Base-by-base conservation (phyloP, 1,139 yeast species). In the Pichia sp. region DNA sequence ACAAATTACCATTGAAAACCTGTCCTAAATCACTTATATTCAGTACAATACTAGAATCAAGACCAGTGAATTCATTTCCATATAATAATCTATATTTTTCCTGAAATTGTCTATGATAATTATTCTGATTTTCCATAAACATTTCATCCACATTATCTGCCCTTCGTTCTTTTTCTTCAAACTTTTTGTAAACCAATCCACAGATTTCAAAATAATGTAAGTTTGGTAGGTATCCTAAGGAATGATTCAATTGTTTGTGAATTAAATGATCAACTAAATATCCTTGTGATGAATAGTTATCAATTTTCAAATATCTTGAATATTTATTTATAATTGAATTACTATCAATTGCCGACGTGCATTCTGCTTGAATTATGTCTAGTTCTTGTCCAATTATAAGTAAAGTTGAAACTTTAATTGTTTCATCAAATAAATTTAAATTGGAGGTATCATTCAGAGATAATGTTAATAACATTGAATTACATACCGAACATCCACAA, bases 371-470 rank as follows among this genome's bases (percentile, higher is more conserved):
- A 4, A 51, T 38, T 8, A 45, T 29, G 40, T 58, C 63, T 16
- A 61, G 40, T 41, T 61, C 64, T 28, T 52, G 54, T 1, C 64
- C 64, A 27, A 59, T 54, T 11, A 58, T 55, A 49, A 59, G 50
- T 39, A 60, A 44, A 1, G 61, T 56, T 20, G 61, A 58, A 4
- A 61, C 55, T 38, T 57, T 54, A n/a, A 59, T 48, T 4, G 62
- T 54, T 38, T 59, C 60, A 25, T 48, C 46, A n/a, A 48, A 44
- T 25, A 52, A 42, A 22, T n/a, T n/a, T n/a, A 45, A 39, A 16
- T 36, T 36, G 11, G 47, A 29, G 5, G 22, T 29, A 22, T 42
- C 41, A 24, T 41, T 45, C 11, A 38, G 26, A 5, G 33, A 30
- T n/a, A 50, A 32, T 11, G 38, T 36, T 22, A 33, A 33, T 10